Conservation (phyloP, 2,329 filamentous ascomycete genomes). For the Coniella lustricola region DNA sequence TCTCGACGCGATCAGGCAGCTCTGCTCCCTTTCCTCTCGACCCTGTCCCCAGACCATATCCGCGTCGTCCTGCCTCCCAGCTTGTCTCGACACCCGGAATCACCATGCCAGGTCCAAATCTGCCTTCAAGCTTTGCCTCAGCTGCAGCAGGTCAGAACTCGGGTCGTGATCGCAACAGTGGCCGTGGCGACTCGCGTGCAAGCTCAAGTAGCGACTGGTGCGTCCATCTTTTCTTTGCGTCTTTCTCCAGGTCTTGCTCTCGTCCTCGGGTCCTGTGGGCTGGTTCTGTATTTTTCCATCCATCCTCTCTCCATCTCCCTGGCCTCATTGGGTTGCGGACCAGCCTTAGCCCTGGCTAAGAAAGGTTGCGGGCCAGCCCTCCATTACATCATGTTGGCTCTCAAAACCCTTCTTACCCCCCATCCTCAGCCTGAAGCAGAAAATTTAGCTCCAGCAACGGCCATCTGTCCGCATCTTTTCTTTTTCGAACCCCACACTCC, state of each 20-base stretch:
- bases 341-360: not conserved
- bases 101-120: conserved; percentile 57
- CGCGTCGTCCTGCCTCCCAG: not conserved
- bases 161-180: conserved; percentile 52
- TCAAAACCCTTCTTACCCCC: not conserved
- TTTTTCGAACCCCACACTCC: too few species aligned
- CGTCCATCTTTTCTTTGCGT: conserved; percentile 27
- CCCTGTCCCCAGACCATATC: not conserved
- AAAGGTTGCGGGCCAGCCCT: not conserved
- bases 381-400: not conserved
- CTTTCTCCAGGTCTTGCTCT: conserved; percentile 4
- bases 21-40: not conserved
- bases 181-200: conserved; percentile 50
- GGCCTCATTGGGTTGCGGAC: too few species aligned
- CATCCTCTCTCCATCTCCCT: too few species aligned
- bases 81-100: conserved; percentile 1
- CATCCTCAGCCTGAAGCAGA: not conserved
- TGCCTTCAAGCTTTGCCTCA: conserved; percentile 78
- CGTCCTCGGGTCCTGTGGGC: too few species aligned
- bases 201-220: conserved; percentile 65
- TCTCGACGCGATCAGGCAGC: not conserved
- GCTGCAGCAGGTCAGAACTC: conserved; percentile 69
- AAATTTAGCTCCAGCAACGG: too few species aligned
- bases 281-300: too few species aligned
- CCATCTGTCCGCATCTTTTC: too few species aligned